Evolutionary conservation across 1,284 basidiomycete genomes (phyloP).

Genomic region (Apiotrichum sp.): DNA sequence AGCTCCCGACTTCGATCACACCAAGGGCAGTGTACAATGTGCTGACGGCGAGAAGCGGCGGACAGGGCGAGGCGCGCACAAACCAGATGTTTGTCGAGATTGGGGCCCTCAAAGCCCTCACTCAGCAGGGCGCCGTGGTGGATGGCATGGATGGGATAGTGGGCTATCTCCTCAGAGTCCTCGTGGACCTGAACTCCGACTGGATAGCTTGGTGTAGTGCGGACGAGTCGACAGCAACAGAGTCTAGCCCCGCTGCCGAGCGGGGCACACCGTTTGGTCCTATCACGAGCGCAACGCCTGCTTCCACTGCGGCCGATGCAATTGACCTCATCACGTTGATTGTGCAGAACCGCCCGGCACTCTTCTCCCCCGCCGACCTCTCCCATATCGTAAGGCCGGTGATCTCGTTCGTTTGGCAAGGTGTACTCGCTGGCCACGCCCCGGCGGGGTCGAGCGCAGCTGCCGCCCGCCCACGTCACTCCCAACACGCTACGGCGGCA

Average conservation of each 20-base stretch:
- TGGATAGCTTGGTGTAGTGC: constrained; percentile 31
- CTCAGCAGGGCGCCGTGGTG: constrained; percentile 29
- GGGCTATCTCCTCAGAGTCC: constrained; percentile 27
- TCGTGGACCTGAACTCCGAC: constrained; percentile 23
- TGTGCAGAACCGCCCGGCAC: constrained; percentile 29
- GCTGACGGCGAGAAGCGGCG: constrained; percentile 20
- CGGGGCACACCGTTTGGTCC: constrained; percentile 22
- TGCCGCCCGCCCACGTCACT: background rate
- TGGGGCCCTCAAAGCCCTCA: constrained; percentile 34
- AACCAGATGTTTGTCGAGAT: constrained; percentile 38
- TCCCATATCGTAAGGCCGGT: constrained; percentile 33
- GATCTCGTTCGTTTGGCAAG: constrained; percentile 30
- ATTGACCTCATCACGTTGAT: constrained; percentile 35
- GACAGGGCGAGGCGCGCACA: constrained; percentile 11
- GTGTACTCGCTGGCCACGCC: constrained; percentile 19
- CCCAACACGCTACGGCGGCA: background rate
- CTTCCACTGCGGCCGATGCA: constrained; percentile 26
- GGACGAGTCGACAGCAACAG: background rate
- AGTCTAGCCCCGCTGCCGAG: background rate
- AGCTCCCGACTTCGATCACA: constrained; percentile 25
- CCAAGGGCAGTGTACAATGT: constrained; percentile 26
- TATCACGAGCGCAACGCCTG: constrained; percentile 23
- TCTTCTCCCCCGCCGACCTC: constrained; percentile 38
- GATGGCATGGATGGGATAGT: constrained; percentile 34
- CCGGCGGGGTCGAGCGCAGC: background rate